phyloP scores from a whole-genome alignment of 495 filamentous ascomycete genomes.

The Lasiosphaeria miniovina region DNA sequence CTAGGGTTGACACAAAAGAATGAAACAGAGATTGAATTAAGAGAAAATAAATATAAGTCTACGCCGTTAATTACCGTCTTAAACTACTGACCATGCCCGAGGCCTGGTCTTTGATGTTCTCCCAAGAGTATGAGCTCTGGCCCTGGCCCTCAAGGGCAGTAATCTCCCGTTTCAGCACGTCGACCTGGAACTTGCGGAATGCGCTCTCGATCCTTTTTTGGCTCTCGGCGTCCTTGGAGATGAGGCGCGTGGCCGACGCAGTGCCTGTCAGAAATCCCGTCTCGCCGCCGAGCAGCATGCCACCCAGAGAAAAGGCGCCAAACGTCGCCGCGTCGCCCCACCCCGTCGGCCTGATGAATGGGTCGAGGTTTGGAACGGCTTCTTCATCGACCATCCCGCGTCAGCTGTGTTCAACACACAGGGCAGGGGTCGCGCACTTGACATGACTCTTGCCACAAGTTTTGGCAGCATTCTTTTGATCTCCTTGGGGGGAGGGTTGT shows the following conservation, averaged over 20 bases:
- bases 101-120: conserved; percentile 17
- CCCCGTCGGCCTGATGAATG: conserved; percentile 52
- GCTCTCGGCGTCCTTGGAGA: conserved; percentile 53
- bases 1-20: no score
- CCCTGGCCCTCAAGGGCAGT: conserved; percentile 49
- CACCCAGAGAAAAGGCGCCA: conserved; percentile 58
- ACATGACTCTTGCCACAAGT: no score
- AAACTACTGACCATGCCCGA: conserved; percentile 14
- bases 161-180: conserved; percentile 57
- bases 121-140: conserved; percentile 8
- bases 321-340: conserved; percentile 62
- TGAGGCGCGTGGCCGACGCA: conserved; percentile 46
- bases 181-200: conserved; percentile 59
- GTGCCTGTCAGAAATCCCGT: conserved; percentile 56
- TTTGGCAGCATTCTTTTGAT: no score
- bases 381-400: conserved; percentile 38
- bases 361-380: conserved; percentile 58
- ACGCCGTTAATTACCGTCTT: not conserved
- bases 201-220: conserved; percentile 60
- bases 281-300: conserved; percentile 64
- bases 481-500: not conserved
- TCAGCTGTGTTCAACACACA: not conserved
- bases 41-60: no score
- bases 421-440: no score
- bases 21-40: no score